Evolutionary conservation across 352 stramenopile species (phyloP).

Genomic region (Blastocystis sp.): DNA sequence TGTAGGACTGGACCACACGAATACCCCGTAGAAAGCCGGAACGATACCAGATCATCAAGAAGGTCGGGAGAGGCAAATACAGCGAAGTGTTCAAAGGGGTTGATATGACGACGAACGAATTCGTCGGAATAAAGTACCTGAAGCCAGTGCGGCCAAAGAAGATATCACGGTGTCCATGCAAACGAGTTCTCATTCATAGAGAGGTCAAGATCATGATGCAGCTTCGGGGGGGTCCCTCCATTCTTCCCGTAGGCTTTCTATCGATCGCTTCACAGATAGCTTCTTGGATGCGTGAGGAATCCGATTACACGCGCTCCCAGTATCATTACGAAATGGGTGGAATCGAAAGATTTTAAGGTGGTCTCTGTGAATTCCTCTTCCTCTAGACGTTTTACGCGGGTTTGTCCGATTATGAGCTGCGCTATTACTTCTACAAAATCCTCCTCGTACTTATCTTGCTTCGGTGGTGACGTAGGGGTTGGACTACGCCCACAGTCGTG

Average conservation of each 20-base stretch:
- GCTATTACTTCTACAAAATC: constrained; percentile 94
- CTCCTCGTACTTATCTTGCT: constrained; percentile 63
- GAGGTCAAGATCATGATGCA: constrained; percentile 99
- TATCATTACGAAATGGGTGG: constrained; percentile 93
- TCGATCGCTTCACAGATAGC: background rate
- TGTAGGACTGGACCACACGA: background rate
- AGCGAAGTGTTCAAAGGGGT: constrained; percentile 92
- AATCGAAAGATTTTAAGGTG: constrained; percentile 75
- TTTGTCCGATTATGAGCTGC: constrained; percentile 56
- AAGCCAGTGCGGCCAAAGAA: constrained; percentile 99
- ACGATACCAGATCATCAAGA: constrained; percentile 94
- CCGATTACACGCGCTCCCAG: constrained; percentile 92
- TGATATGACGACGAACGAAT: constrained; percentile 83
- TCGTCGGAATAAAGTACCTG: constrained; percentile 95
- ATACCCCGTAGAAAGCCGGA: background rate
- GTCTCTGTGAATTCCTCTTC: constrained; percentile 90
- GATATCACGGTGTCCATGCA: constrained; percentile 74
- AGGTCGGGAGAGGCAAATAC: constrained; percentile 97
- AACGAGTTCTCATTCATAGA: background rate
- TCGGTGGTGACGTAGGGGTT: constrained; percentile 66
- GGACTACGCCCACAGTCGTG: constrained; percentile 96
- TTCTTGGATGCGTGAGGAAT: constrained; percentile 70
- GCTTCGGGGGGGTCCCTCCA: constrained; percentile 90
- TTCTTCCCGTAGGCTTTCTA: constrained; percentile 78
- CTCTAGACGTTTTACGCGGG: constrained; percentile 61